Base-by-base conservation (phyloP, 495 filamentous ascomycete species). In the Cercophora scortea region DNA sequence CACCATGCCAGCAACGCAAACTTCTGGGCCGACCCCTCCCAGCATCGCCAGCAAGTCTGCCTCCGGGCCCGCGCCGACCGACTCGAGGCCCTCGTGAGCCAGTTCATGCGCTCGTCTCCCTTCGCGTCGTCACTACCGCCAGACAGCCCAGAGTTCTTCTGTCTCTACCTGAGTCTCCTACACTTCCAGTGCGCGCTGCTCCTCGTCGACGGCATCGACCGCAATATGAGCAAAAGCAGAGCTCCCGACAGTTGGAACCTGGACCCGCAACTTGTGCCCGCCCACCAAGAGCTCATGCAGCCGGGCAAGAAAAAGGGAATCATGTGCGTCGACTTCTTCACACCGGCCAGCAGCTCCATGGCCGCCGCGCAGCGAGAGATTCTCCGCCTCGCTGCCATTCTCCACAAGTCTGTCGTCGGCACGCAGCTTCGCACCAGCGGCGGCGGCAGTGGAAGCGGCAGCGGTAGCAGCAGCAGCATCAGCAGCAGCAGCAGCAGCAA, bases 141-240 rank as follows among this genome's bases (percentile, higher is more conserved):
- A 3, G 51, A 47, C 48, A 54, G 49, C 11, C 51, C 50, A 0
- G 53, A 59, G 3, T 42, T 50, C 11, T 40, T 51, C 33, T 46
- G 13, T 25, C 40, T 57, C 8, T 52, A 55, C 17, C 49, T 61
- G 19, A 50, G 58, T 46, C 52, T 64, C 8, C 52, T 66, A 15
- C 59, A 58, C 69, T 88, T 88, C 46, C 84, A 70, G 7, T 72
- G 70, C 61, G 81, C 78, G 73, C 79, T 81, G 48, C 72, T 71
- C 56, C 81, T 60, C 35, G 17, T 56, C 47, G 19, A 45, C 38
- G 42, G 12, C 76, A 56, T 83, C 32, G 25, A 46, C 25, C 25
- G 25, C 25, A 25, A 5, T 25, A 25, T 40, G 38, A 40, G 38
- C 38, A 40, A 7, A 11, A 40, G 38, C 42, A 15, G 17, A 44